phyloP scores from a whole-genome alignment of 176 grass and related monocot genomes.

The Thalia dealbata region DNA sequence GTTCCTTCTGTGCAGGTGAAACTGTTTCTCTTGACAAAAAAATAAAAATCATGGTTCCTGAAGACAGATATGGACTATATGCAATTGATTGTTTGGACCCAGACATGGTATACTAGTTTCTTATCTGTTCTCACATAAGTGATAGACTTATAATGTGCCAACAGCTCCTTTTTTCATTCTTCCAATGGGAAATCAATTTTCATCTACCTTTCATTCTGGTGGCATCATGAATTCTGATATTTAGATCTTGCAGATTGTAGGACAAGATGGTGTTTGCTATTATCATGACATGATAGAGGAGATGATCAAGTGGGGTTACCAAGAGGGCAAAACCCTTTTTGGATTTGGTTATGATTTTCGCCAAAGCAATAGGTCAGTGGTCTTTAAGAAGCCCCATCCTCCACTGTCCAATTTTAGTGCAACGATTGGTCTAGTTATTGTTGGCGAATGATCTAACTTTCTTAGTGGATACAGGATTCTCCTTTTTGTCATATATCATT shows the following conservation, averaged over 20 bases:
- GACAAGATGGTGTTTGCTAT: conserved; percentile 71
- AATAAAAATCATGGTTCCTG: conserved; percentile 58
- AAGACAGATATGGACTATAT: conserved; percentile 82
- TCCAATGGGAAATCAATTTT: not conserved
- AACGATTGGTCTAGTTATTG: no score
- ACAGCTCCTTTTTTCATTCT: not conserved
- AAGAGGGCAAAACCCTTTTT: conserved; percentile 92
- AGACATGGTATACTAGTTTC: conserved; percentile 49
- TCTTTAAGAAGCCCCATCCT: not conserved
- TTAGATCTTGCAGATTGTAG: conserved; percentile 48
- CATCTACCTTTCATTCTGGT: not conserved
- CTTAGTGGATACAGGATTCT: not conserved
- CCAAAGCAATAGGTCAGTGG: conserved; percentile 72
- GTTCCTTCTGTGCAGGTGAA: conserved; percentile 40
- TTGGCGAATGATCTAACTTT: not conserved
- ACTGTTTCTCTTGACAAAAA: conserved; percentile 73
- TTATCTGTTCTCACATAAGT: not conserved
- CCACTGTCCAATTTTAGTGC: not conserved
- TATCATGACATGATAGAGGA: conserved; percentile 99
- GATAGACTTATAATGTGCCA: conserved; percentile 6
- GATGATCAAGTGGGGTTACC: conserved; percentile 96
- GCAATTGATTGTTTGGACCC: conserved; percentile 85
- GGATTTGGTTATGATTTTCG: conserved; percentile 99
- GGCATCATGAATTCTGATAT: conserved; percentile 13
- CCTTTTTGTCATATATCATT: not conserved